A percentile compares a stretch with the other conserved stretches of the same genome.
These are phyloP conservation scores for Pseudocercospora fuligena DNA, from an alignment of 2,329 filamentous ascomycete species.

Conservation along the genomic window DNA sequence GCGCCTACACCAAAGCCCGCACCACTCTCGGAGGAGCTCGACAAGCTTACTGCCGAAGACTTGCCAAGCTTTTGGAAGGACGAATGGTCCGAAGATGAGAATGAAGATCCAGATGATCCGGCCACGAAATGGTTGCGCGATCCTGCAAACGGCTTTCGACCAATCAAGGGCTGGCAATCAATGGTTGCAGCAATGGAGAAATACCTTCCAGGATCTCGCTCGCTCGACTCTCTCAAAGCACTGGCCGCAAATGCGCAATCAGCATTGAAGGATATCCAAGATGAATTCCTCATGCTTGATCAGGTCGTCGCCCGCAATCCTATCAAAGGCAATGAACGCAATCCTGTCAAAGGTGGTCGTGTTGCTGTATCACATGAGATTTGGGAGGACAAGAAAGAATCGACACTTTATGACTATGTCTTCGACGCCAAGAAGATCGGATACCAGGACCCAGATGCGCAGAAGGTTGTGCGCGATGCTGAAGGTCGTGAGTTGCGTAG, in stretches of 20 bases:
- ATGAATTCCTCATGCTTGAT: conserved; percentile 63
- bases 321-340: conserved; percentile 56
- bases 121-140: conserved; percentile 49
- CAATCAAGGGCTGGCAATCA: conserved; percentile 47
- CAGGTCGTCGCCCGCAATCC: conserved; percentile 52
- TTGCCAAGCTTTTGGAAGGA: conserved; percentile 36
- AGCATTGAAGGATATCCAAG: conserved; percentile 61
- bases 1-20: conserved; percentile 40
- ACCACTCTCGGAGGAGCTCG: conserved; percentile 40
- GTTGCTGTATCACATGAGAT: conserved; percentile 52
- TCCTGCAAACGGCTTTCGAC: conserved; percentile 41
- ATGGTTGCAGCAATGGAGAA: conserved; percentile 52
- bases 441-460: conserved; percentile 62
- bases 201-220: conserved; percentile 47
- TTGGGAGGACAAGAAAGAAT: conserved; percentile 65
- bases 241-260: conserved; percentile 60
- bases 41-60: conserved; percentile 38
- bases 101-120: conserved; percentile 36
- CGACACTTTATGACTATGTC: conserved; percentile 64
- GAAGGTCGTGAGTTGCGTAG: conserved; percentile 54
- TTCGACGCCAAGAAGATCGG: conserved; percentile 59
- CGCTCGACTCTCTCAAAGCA: conserved; percentile 59
- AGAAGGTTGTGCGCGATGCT: conserved; percentile 53
- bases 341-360: conserved; percentile 55
- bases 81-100: conserved; percentile 27